phyloP scores from a whole-genome alignment of 176 grass and related monocot genomes.

The Rhynchospora breviuscula region DNA sequence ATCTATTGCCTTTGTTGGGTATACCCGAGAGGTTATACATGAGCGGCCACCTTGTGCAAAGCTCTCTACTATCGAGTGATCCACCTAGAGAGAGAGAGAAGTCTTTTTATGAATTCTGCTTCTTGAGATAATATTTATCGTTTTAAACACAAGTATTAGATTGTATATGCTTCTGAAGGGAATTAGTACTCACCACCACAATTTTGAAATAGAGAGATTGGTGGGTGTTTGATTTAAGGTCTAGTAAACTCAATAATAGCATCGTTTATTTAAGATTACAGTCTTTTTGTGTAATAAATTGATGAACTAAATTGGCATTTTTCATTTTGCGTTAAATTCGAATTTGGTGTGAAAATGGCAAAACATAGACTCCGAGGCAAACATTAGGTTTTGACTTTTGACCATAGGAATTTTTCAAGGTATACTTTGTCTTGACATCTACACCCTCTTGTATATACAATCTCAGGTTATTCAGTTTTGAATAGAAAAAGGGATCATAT shows the following conservation, averaged over 20 bases:
- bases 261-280: not conserved
- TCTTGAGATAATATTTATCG: not conserved
- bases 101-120: not conserved
- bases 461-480: not conserved
- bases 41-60: constrained; percentile 66
- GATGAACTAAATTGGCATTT: not conserved
- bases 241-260: not conserved
- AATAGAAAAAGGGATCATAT: not conserved
- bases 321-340: not conserved
- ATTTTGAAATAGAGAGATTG: not conserved
- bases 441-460: too few relatives aligned
- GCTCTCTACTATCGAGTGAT: constrained; percentile 91
- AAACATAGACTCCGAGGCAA: not conserved
- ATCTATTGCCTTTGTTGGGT: constrained; percentile 81
- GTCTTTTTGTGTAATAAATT: not conserved
- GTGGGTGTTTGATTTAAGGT: not conserved
- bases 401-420: not conserved
- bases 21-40: constrained; percentile 69
- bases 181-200: not conserved
- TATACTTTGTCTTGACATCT: not conserved
- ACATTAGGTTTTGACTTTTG: not conserved
- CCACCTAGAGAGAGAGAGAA: constrained; percentile 33
- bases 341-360: not conserved
- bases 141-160: not conserved
- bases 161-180: too few relatives aligned